A percentile compares a stretch with the other conserved stretches of the same genome.
phyloP scores from a whole-genome alignment of 2,329 filamentous ascomycete species.

The Penicillium janthinellum region DNA sequence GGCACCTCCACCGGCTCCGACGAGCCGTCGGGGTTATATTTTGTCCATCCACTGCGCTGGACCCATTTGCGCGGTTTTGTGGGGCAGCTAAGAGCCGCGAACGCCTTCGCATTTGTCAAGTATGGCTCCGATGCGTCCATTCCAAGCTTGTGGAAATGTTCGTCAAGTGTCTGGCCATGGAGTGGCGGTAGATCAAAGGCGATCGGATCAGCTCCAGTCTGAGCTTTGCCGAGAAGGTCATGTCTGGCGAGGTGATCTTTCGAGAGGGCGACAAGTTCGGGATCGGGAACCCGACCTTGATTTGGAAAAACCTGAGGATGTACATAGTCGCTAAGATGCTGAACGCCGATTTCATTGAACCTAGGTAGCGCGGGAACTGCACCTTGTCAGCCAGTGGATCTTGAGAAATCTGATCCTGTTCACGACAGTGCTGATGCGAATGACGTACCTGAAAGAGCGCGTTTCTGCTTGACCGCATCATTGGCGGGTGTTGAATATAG shows the following conservation, averaged over 20 bases:
- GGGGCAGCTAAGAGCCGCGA: constrained; percentile 63
- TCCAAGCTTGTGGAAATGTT: constrained; percentile 90
- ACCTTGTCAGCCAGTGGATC: constrained; percentile 8
- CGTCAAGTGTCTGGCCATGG: constrained; percentile 79
- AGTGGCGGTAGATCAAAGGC: constrained; percentile 82
- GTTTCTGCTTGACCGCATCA: constrained; percentile 8
- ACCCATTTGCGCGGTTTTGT: constrained; percentile 72
- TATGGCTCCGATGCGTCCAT: constrained; percentile 86
- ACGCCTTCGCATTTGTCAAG: constrained; percentile 71
- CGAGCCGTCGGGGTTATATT: constrained; percentile 75
- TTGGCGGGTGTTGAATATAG: constrained; percentile 14
- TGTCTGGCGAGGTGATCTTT: constrained; percentile 81
- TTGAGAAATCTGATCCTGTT: not conserved
- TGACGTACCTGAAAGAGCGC: constrained; percentile 34
- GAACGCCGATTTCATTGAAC: constrained; percentile 90
- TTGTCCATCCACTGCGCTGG: constrained; percentile 85
- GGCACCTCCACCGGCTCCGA: constrained; percentile 75
- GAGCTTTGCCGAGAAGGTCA: constrained; percentile 87
- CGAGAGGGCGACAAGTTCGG: constrained; percentile 76
- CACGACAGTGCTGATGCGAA: not conserved
- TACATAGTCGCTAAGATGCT: constrained; percentile 84
- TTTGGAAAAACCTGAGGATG: constrained; percentile 79
- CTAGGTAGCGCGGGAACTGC: constrained; percentile 58
- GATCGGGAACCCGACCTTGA: constrained; percentile 56
- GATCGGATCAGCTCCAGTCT: constrained; percentile 72